Base-by-base conservation (phyloP, 169 alveolate species). In the Toxoplasma gondii region DNA sequence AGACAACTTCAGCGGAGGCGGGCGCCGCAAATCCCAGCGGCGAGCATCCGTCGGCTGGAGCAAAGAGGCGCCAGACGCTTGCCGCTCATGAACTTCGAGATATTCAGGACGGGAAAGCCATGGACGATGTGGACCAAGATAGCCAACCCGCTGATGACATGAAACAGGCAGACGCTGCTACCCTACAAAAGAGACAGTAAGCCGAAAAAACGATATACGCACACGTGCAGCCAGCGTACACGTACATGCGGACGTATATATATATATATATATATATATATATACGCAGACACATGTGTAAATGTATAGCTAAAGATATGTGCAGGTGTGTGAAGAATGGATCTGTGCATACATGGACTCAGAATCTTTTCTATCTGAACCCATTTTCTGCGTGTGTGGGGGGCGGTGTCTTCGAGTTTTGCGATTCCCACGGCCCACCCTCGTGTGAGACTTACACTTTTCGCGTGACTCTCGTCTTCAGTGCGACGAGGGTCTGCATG, bases 151-250 rank as follows among this genome's bases (percentile, higher is more conserved):
- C 69, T 9, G 90, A 31, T 1, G 90, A 43, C 54, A 27, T 44
- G 90, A 12, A 44, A 2, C 69, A 39, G 39, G 90, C 90, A 1
- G 90, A 82, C 36, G 69, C 90, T 34, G 90, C 64, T 12, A 82
- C 90, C 36, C 64, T 82, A 1, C 90, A 82, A 10, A 82, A 41
- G 90, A 82, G 90, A 43, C 69, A 82, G 90, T 82, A 31, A 82
- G 88, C 29, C 7, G 31, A 17, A 29, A 17, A 29, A 69, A 2
- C 31, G 36, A 69, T 5, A 4, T 4, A 29, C 81, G 34, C 24
- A 58, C 70, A 58, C 24, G 16, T 58, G 16, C 24, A 17, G 24
- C 70, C n/a, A 17, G n/a, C 24, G 24, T 58, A 58, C 70, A 58
- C 70, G 16, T 58, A 58, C n/a, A 16, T 58, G n/a, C n/a, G 16